These are phyloP conservation scores for Haplosporangium sp. DNA, from an alignment of 371 early-diverging fungal species.

Conservation along the genomic window DNA sequence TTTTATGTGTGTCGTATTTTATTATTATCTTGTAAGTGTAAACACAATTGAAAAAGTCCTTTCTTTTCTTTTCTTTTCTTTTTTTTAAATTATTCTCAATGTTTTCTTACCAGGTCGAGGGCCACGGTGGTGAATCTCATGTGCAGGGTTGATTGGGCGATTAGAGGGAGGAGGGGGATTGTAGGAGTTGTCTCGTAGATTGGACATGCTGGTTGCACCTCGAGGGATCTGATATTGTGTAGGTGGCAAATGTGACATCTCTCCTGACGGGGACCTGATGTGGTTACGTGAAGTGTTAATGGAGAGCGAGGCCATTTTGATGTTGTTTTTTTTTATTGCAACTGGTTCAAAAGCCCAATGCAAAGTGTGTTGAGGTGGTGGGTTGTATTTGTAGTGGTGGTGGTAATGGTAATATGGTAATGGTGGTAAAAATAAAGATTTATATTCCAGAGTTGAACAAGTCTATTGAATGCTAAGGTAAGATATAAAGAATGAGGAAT, in stretches of 20 bases:
- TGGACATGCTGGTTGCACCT: slow-evolving; percentile 51
- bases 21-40: neutral
- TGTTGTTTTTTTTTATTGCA: neutral
- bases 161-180: slow-evolving; percentile 28
- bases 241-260: slow-evolving; percentile 47
- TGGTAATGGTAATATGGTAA: neutral
- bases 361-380: too few species aligned
- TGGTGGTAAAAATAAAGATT: neutral
- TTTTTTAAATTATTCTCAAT: too few species aligned
- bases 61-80: too few species aligned
- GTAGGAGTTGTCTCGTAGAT: slow-evolving; percentile 39
- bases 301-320: slow-evolving; percentile 53
- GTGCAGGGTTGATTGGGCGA: slow-evolving; percentile 24
- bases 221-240: slow-evolving; percentile 52
- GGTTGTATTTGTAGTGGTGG: too few species aligned
- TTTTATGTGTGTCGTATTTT: slow-evolving; percentile 3
- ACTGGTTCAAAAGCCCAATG: too few species aligned
- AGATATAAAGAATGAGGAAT: neutral
- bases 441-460: neutral
- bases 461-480: neutral
- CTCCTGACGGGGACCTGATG: slow-evolving; percentile 52
- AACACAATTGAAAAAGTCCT: neutral
- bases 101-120: slow-evolving; percentile 35
- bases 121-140: slow-evolving; percentile 28
- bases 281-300: slow-evolving; percentile 56